Percentiles rank a stretch among this genome's conserved stretches.
Evolutionary conservation across 2,329 filamentous ascomycete species (phyloP).

Genomic region (Fusarium irregulare): DNA sequence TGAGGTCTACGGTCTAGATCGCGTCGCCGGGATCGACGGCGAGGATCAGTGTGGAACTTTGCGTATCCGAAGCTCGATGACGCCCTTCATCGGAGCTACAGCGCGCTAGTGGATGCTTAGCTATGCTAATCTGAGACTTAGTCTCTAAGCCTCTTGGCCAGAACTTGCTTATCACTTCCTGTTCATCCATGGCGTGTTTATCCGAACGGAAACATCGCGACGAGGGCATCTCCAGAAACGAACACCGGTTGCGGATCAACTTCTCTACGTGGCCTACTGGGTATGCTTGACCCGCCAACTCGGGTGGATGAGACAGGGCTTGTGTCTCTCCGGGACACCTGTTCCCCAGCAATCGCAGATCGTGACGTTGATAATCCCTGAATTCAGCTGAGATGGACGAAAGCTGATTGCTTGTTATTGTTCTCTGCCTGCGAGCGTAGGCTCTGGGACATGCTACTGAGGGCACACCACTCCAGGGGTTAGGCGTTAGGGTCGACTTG

Average conservation of each 20-base stretch:
- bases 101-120: slow-evolving; percentile 23
- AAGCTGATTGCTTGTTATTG: slow-evolving; percentile 2
- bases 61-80: slow-evolving; percentile 25
- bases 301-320: slow-evolving; percentile 20
- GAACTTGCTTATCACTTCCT: slow-evolving; percentile 23
- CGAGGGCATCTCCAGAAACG: slow-evolving; percentile 12
- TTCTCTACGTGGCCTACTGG: not conserved
- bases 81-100: slow-evolving; percentile 16
- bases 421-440: not conserved
- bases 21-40: slow-evolving; percentile 27
- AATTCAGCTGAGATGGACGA: slow-evolving; percentile 22
- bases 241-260: slow-evolving; percentile 19
- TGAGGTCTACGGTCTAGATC: not conserved
- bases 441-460: not conserved
- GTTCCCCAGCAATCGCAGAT: not conserved
- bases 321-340: slow-evolving; percentile 5
- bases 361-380: slow-evolving; percentile 23
- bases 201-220: slow-evolving; percentile 16
- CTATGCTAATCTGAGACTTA: slow-evolving; percentile 11
- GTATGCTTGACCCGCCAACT: slow-evolving; percentile 14
- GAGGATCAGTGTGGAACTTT: slow-evolving; percentile 32
- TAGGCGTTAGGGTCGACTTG: not conserved
- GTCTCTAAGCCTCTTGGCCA: slow-evolving; percentile 21
- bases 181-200: not conserved
- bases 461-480: not conserved